Evolutionary conservation across 2,329 filamentous ascomycete species (phyloP), one percentile per base, ranked within the genome.

Genomic region (Clonostachys solani): DNA sequence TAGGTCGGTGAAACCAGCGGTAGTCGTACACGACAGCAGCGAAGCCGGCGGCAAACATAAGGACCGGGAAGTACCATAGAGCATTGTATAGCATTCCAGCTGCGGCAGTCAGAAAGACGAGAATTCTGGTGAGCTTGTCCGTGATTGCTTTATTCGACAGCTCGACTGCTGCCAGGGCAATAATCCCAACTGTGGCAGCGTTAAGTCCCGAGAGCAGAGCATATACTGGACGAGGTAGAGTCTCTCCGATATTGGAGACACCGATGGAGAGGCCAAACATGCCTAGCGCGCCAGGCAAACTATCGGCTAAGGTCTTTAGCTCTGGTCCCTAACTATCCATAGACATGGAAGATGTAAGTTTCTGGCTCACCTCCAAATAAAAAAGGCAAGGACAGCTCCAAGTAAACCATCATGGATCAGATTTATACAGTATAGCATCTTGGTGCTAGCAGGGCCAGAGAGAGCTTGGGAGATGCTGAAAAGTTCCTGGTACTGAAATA

Each of bases 181-280:
- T 81, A 23, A 90, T 79, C 0, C 86, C 87, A 1, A 90, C 86
- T 0, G 84, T 87, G 0, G 84, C 79, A 0, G 85, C 78, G 56
- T 90, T 90, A 6, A 91, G 71, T 0, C 87, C 87, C 0, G 83
- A 87, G 0, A 91, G 70, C 0, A 90, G 69, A 0, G 85, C 84
- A 55, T 89, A 90, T 0, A 81, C 85, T 0, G 80, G 73, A 0
- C 65, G 59, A 0, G 86, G 86, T 0, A 90, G 72, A 0, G 70
- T 70, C 2, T 80, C 73, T 3, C 69, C 68, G 23, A 90, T 79
- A 33, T 68, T 75, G 34, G 79, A 75, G 3, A 90, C 75, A 2
- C 86, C 86, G 1, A 89, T 61, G 0, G 83, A 78, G 1, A 90
- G 71, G 0, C 69, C 82, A 50, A 78, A 88, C 83, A 89, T 89